Base-by-base conservation (phyloP, 306 rosid genomes). In the Potentilla sterilis region DNA sequence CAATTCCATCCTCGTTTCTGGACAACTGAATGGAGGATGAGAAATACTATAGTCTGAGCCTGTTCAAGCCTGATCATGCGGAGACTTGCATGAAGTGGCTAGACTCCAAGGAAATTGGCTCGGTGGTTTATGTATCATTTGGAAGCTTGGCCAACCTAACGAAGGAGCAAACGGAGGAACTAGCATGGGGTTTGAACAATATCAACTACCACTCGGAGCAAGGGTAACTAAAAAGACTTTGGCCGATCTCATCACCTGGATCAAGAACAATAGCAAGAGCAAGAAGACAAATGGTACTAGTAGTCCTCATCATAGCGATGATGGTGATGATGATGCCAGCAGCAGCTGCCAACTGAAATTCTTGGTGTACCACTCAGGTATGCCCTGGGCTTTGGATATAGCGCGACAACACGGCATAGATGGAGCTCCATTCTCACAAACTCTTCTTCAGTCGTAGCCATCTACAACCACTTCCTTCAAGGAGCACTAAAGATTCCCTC, bases 401-500 rank as follows among this genome's bases (percentile, higher is more conserved):
- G 83, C 87, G 9, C 52, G 41, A 64, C 43, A 66, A 4, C 64
- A 38, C 9, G 83, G 78, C 18, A 34, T 84, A 3, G 55, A 42
- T 5, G 77, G 68, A 59, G 87, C 80, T 19, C 78, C 85, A 0
- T 59, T 84, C 51, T 77, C 59, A 78, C 87, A 6, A 82, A 77
- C 40, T 64, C 78, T 0, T 63, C 75, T 19, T 73, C 75, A 1
- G 46, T 75, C 13, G 19, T 43, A 35, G 65, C 40, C 3, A 81
- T 85, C 13, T 87, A 67, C 74, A 81, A 84, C 51, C 7, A 48
- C 57, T 73, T 85, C 34, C 78, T 76, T 38, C 62, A 64, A 62
- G 91, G 88, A n/a, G 19, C 72, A n/a, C 7, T 89, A 15, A 82
- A 82, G 77, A 74, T 85, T 14, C 91, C 88, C 0, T 38, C 72